Base-by-base conservation (phyloP, 1,284 basidiomycete species). In the Ustilago sp. region DNA sequence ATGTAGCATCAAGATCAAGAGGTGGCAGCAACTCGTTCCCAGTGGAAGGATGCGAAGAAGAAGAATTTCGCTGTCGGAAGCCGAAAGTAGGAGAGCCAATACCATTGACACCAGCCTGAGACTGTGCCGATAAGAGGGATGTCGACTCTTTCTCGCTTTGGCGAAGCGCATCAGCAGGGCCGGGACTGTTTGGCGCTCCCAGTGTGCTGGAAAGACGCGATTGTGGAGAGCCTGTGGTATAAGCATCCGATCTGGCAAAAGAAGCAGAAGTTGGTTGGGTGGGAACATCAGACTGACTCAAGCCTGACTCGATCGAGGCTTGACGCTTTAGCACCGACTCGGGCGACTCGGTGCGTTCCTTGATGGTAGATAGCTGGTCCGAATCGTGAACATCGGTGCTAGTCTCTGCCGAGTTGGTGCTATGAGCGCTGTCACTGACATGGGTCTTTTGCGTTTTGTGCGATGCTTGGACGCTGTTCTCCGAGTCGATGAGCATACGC, bases 341-440 rank as follows among this genome's bases (percentile, higher is more conserved):
- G 1, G 73, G 73, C 54, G 73, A 63, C 36, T 75, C 73, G n/a
- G 60, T 59, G 53, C 59, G 56, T 48, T 76, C 74, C 54, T 68
- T 70, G 56, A 76, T 76, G 59, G 63, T 66, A 3, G 64, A 69
- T 2, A 77, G 58, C 39, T 68, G 69, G 35, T 69, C 74, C 3
- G 56, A 59, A n/a, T 77, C 75, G 36, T 71, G 71, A 6, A 66
- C 5, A 39, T 77, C 71, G 53, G 48, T 52, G 53, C 71, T 77
- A 4, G 75, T 74, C n/a, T 74, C 75, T 34, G 63, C 64, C 0
- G 75, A 74, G 53, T 60, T 59, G 15, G 54, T 59, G 65, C 75
- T 77, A 50, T 68, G 68, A 3, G 56, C 75, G 68, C 75, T 70
- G 39, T 77, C 75, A 64, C 75, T 74, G 41, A 71, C 23, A 19